Conservation (phyloP, 768 basidiomycete species). For the Floccularia luteovirens region DNA sequence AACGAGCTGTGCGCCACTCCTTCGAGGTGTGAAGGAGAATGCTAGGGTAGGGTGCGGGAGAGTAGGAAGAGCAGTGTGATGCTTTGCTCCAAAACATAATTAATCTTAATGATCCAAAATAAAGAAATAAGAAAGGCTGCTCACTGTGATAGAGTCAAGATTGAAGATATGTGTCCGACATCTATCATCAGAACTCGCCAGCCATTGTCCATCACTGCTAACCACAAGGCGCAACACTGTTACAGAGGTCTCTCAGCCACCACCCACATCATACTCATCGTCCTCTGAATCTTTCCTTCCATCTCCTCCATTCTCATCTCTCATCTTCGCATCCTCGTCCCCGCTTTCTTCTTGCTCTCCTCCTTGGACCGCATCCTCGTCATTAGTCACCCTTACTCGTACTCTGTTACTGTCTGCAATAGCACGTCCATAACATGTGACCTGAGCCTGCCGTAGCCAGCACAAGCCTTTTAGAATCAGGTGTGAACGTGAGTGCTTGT, state of each 20-base stretch:
- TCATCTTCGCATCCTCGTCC: too few relatives aligned
- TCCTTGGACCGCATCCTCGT: too few relatives aligned
- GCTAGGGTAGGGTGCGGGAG: constrained; percentile 64
- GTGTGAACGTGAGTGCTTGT: constrained; percentile 63
- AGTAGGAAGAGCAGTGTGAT: constrained; percentile 81
- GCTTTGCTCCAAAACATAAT: too few relatives aligned
- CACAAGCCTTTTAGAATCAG: constrained; percentile 80
- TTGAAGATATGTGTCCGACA: constrained; percentile 77
- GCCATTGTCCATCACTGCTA: constrained; percentile 88
- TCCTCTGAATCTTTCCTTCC: too few relatives aligned
- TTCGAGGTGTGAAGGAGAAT: constrained; percentile 64
- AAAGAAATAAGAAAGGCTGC: too few relatives aligned
- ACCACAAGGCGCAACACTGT: constrained; percentile 58
- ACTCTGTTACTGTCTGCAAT: constrained; percentile 69
- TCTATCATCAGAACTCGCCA: constrained; percentile 67
- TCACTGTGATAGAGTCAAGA: constrained; percentile 74
- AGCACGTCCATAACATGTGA: constrained; percentile 61
- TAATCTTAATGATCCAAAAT: too few relatives aligned
- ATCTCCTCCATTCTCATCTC: too few relatives aligned
- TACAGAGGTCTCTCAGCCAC: too few relatives aligned
- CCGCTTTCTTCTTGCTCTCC: too few relatives aligned
- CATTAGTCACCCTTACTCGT: too few relatives aligned
- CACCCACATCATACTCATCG: too few relatives aligned
- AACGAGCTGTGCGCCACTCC: constrained; percentile 60
- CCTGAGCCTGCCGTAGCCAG: constrained; percentile 61